A percentile compares a stretch with the other conserved stretches of the same genome.
Evolutionary conservation across 805 yeast species (phyloP).

Genomic region (Limtongia smithiae): DNA sequence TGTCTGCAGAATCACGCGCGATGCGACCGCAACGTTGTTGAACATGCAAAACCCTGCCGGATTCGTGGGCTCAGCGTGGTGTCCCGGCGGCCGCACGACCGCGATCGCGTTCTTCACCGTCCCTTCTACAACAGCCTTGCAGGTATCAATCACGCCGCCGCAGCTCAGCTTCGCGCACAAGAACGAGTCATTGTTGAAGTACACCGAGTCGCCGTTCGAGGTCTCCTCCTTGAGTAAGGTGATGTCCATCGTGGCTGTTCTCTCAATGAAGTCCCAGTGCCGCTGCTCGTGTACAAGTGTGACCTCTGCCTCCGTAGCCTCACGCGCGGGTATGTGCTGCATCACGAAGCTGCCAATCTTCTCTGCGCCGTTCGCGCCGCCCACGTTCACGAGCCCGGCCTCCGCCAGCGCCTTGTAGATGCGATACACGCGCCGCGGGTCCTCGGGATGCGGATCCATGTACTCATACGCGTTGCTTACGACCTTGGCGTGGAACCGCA

Average conservation of each 20-base stretch:
- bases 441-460: constrained; percentile 98
- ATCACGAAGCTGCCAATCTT: constrained; percentile 74
- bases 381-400: constrained; percentile 82
- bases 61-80: constrained; percentile 96
- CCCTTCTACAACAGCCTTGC: constrained; percentile 92
- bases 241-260: constrained; percentile 72
- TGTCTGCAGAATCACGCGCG: constrained; percentile 70
- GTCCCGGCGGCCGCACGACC: constrained; percentile 98
- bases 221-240: constrained; percentile 77
- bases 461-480: constrained; percentile 89
- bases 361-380: constrained; percentile 64
- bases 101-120: constrained; percentile 88
- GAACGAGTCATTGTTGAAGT: constrained; percentile 85
- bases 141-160: constrained; percentile 96
- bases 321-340: constrained; percentile 86
- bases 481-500: constrained; percentile 95
- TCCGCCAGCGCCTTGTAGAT: constrained; percentile 92
- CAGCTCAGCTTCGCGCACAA: constrained; percentile 86
- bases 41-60: constrained; percentile 97
- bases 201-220: constrained; percentile 89
- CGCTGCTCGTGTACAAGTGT: constrained; percentile 78
- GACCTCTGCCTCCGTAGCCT: constrained; percentile 83
- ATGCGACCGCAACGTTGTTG: constrained; percentile 96
- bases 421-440: constrained; percentile 91
- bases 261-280: constrained; percentile 70